Conservation (phyloP, 768 basidiomycete species). For the Lenzites betulinus region DNA sequence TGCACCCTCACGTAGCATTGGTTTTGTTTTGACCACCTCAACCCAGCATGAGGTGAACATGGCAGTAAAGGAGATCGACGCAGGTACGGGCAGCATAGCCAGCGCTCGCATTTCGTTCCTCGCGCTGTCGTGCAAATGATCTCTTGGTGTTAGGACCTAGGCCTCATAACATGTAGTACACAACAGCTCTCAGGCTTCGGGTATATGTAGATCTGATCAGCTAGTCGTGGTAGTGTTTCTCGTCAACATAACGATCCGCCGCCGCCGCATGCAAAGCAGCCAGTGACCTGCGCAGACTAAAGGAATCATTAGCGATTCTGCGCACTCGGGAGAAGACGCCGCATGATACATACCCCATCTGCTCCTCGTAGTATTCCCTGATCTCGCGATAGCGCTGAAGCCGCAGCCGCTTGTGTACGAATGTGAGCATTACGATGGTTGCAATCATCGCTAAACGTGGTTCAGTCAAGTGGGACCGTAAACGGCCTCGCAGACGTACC, state of each 20-base stretch:
- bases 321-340: background rate
- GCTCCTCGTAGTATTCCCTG: slow-evolving; percentile 52
- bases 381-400: slow-evolving; percentile 42
- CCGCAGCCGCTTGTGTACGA: slow-evolving; percentile 46
- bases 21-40: too few species aligned
- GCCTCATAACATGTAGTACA: too few species aligned
- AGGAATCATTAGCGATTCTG: too few species aligned
- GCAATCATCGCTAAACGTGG: slow-evolving; percentile 39
- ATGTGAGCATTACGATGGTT: slow-evolving; percentile 39
- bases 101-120: too few species aligned
- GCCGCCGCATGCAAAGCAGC: slow-evolving; percentile 24
- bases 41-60: too few species aligned
- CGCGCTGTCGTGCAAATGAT: too few species aligned
- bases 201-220: too few species aligned
- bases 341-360: slow-evolving; percentile 34
- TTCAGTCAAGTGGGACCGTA: background rate
- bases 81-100: too few species aligned
- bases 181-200: too few species aligned
- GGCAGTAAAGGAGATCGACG: too few species aligned
- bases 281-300: slow-evolving; percentile 19
- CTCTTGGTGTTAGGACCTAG: too few species aligned
- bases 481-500: slow-evolving; percentile 32
- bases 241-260: slow-evolving; percentile 15
- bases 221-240: background rate
- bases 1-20: too few species aligned